These are phyloP conservation scores for Fusarium sp. DNA, from an alignment of 2,329 filamentous ascomycete genomes.

Conservation along the genomic window DNA sequence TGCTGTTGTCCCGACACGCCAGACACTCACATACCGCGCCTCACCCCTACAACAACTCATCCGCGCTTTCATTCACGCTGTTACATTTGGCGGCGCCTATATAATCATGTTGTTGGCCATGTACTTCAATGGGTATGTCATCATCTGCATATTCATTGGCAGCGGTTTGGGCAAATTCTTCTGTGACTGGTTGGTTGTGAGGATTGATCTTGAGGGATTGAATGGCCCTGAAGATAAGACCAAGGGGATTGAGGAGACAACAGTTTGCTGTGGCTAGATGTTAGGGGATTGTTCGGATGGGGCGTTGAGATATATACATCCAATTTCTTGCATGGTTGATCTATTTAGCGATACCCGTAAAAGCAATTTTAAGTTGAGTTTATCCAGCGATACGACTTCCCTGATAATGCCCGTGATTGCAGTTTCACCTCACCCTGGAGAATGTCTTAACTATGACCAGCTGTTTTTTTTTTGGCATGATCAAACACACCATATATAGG, in stretches of 20 bases:
- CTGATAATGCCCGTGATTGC: neutral
- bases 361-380: conserved; percentile 6
- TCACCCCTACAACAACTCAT: conserved; percentile 73
- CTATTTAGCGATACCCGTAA: conserved; percentile 36
- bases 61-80: conserved; percentile 74
- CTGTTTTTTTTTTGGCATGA: neutral
- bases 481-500: neutral
- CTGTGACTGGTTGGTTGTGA: conserved; percentile 65
- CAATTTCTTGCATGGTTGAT: conserved; percentile 12
- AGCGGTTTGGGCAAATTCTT: conserved; percentile 66
- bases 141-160: conserved; percentile 79
- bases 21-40: conserved; percentile 62
- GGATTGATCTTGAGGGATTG: conserved; percentile 54
- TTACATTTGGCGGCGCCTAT: conserved; percentile 81
- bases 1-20: conserved; percentile 42
- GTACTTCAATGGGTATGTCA: conserved; percentile 78
- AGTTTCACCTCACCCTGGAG: neutral
- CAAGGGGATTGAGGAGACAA: conserved; percentile 60
- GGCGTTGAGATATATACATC: neutral
- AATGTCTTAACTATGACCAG: neutral
- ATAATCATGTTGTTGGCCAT: conserved; percentile 78
- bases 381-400: neutral
- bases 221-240: conserved; percentile 42
- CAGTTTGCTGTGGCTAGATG: conserved; percentile 60
- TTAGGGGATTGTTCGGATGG: neutral